Conservation (phyloP, 305 asterid genomes). For the Fraxinus greggii region DNA sequence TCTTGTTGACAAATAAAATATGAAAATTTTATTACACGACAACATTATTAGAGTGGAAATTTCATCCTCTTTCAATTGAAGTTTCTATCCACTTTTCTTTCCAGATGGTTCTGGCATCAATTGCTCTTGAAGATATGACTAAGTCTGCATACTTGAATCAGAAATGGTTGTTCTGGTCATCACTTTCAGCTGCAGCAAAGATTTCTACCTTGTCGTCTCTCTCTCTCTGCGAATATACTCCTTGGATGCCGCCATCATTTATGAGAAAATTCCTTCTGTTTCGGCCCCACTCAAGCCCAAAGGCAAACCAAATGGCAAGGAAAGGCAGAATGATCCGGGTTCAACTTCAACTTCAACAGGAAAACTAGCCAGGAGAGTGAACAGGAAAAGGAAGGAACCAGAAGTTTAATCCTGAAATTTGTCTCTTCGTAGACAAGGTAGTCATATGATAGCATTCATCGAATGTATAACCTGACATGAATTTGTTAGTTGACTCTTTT, state of each 20-base stretch:
- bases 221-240: slow-evolving; percentile 29
- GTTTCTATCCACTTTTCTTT: background rate
- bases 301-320: background rate
- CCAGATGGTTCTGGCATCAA: slow-evolving; percentile 33
- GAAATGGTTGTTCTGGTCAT: slow-evolving; percentile 27
- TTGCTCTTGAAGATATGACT: slow-evolving; percentile 31
- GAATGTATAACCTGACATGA: background rate
- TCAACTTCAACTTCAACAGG: background rate
- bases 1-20: background rate
- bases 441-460: background rate
- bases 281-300: background rate
- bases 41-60: background rate
- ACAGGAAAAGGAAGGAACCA: background rate
- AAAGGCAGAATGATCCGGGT: background rate
- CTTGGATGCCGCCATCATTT: slow-evolving; percentile 27
- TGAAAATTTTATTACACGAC: background rate
- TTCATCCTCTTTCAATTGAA: background rate
- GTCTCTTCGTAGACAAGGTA: background rate
- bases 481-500: background rate
- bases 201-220: slow-evolving; percentile 32
- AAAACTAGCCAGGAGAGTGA: background rate
- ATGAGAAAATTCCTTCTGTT: slow-evolving; percentile 10
- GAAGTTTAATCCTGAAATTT: background rate
- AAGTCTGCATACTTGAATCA: slow-evolving; percentile 13
- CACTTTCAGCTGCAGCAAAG: slow-evolving; percentile 28